Evolutionary conservation across 805 yeast species (phyloP).

Genomic region (Suhomyces kilbournensis): DNA sequence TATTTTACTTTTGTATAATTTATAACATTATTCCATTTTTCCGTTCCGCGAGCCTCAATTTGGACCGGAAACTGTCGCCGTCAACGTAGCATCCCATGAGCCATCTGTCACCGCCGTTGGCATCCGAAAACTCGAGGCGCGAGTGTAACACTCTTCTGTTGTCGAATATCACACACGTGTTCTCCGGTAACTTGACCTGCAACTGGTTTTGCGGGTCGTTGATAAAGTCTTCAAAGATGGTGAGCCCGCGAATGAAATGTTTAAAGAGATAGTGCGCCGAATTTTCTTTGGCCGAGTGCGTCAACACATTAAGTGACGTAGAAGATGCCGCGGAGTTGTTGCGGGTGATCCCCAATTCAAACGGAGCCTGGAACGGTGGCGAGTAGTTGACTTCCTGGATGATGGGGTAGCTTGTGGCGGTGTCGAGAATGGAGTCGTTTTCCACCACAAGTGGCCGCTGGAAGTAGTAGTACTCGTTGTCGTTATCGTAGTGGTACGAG

Average conservation of each 20-base stretch:
- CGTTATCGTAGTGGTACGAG: slow-evolving; percentile 65
- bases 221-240: slow-evolving; percentile 57
- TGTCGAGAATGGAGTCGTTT: slow-evolving; percentile 24
- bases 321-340: slow-evolving; percentile 14
- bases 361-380: slow-evolving; percentile 83
- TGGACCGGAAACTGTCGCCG: slow-evolving; percentile 67
- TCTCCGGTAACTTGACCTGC: slow-evolving; percentile 52
- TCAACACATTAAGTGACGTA: slow-evolving; percentile 3
- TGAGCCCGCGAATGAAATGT: slow-evolving; percentile 58
- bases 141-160: slow-evolving; percentile 72
- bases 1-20: slow-evolving; percentile 5
- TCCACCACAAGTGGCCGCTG: slow-evolving; percentile 63
- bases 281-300: slow-evolving; percentile 28
- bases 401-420: slow-evolving; percentile 14
- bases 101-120: slow-evolving; percentile 58
- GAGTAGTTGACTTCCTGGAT: slow-evolving; percentile 67
- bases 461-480: slow-evolving; percentile 58
- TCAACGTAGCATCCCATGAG: slow-evolving; percentile 75
- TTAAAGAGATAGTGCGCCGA: slow-evolving; percentile 42
- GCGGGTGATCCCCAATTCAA: slow-evolving; percentile 53
- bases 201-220: slow-evolving; percentile 53
- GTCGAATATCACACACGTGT: slow-evolving; percentile 64
- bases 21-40: background rate
- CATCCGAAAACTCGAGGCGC: slow-evolving; percentile 41
- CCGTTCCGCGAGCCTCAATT: slow-evolving; percentile 32